These are phyloP conservation scores for Francoa sonchifolia DNA, from an alignment of 441 rosid species.

Conservation along the genomic window DNA sequence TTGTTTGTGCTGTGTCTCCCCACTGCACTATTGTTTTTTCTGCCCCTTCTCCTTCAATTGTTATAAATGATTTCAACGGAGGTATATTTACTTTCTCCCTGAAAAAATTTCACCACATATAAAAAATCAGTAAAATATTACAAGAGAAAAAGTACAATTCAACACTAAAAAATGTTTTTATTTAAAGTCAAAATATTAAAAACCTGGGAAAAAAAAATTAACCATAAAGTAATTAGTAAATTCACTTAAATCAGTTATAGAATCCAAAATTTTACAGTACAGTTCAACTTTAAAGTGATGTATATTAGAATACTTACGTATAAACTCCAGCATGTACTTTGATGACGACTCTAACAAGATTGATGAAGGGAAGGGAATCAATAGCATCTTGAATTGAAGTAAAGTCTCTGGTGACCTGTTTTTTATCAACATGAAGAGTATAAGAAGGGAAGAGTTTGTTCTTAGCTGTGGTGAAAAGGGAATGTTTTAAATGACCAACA, in stretches of 20 bases:
- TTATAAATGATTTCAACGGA: constrained; percentile 65
- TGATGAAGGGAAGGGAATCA: constrained; percentile 78
- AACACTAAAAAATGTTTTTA: too few species aligned
- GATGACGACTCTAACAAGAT: constrained; percentile 82
- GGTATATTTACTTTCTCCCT: constrained; percentile 92
- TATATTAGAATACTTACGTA: constrained; percentile 35
- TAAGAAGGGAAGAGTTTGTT: constrained; percentile 81
- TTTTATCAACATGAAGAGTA: constrained; percentile 47
- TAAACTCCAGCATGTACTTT: constrained; percentile 90
- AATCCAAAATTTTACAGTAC: neutral
- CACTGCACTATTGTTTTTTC: constrained; percentile 76
- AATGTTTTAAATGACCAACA: constrained; percentile 70
- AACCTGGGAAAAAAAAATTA: too few species aligned
- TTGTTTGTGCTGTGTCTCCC: constrained; percentile 96
- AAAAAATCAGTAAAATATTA: constrained; percentile 2
- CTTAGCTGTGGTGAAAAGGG: constrained; percentile 62
- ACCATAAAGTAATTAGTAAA: too few species aligned
- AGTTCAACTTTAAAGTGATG: neutral
- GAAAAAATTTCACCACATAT: constrained; percentile 6
- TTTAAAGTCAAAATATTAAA: too few species aligned
- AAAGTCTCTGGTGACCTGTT: constrained; percentile 61
- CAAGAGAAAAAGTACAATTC: constrained; percentile 5
- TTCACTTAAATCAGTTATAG: neutral
- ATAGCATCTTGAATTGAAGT: constrained; percentile 82
- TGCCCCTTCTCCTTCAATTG: constrained; percentile 89